Percentiles rank a stretch among this genome's conserved stretches.
These are phyloP conservation scores for Fusarium buharicum DNA, from an alignment of 2,329 filamentous ascomycete species.

Conservation along the genomic window DNA sequence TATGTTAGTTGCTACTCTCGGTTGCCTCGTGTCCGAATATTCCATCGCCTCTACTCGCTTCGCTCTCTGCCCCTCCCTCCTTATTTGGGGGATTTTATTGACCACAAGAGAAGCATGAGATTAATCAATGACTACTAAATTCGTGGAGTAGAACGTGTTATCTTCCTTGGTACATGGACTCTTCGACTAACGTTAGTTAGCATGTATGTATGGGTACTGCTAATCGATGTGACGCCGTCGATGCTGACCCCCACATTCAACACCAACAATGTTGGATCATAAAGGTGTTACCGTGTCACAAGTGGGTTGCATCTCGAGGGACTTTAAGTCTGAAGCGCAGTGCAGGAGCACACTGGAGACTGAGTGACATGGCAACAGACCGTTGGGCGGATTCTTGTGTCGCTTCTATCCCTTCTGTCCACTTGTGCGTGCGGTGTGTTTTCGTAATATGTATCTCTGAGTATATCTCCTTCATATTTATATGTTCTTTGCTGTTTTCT, in stretches of 20 bases:
- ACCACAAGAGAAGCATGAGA: not conserved
- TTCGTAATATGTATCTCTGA: slow-evolving; percentile 14
- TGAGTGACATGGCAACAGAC: slow-evolving; percentile 14
- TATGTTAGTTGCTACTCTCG: not conserved
- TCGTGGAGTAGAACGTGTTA: not conserved
- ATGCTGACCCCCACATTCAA: slow-evolving; percentile 21
- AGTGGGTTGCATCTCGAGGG: slow-evolving; percentile 21
- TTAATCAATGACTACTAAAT: slow-evolving; percentile 8
- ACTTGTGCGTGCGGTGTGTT: slow-evolving; percentile 3
- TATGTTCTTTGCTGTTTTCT: slow-evolving; percentile 11
- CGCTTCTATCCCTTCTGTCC: slow-evolving; percentile 12
- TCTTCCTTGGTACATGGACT: slow-evolving; percentile 3
- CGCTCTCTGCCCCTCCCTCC: not conserved
- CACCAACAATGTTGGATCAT: slow-evolving; percentile 16
- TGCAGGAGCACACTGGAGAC: not conserved
- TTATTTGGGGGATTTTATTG: not conserved
- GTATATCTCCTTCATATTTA: slow-evolving; percentile 12
- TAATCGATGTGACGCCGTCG: slow-evolving; percentile 10
- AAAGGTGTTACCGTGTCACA: slow-evolving; percentile 1
- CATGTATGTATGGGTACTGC: slow-evolving; percentile 14
- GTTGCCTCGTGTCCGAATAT: not conserved
- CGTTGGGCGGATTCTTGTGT: slow-evolving; percentile 5
- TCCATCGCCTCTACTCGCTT: slow-evolving; percentile 1
- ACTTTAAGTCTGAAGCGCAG: not conserved
- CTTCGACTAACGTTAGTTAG: slow-evolving; percentile 3